Percentiles rank a stretch among this genome's conserved stretches.
Evolutionary conservation across 352 stramenopile genomes (phyloP).

Genomic region (Pythium coloratum): DNA sequence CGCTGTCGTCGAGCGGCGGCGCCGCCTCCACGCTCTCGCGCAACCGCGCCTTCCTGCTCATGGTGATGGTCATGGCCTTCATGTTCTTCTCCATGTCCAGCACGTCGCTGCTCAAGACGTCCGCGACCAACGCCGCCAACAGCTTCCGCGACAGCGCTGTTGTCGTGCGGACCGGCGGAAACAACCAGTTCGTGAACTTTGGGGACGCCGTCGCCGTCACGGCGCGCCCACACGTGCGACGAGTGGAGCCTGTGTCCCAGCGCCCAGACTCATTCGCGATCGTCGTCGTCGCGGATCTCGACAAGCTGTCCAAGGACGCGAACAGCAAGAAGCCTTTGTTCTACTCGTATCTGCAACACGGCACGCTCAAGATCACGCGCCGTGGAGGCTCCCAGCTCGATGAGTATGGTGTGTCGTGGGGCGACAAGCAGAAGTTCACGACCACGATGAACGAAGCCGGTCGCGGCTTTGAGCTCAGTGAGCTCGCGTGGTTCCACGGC

Average conservation of each 20-base stretch:
- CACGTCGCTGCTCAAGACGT: constrained; percentile 34
- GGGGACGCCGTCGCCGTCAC: constrained; percentile 15
- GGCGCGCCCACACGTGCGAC: constrained; percentile 12
- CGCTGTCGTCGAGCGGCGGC: constrained; percentile 32
- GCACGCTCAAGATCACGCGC: constrained; percentile 74
- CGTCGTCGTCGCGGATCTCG: constrained; percentile 95
- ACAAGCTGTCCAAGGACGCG: constrained; percentile 91
- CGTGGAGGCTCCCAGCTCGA: constrained; percentile 33
- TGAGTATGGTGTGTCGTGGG: constrained; percentile 66
- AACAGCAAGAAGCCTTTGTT: constrained; percentile 90
- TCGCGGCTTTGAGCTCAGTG: constrained; percentile 95
- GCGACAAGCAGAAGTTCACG: constrained; percentile 71
- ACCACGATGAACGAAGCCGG: constrained; percentile 93
- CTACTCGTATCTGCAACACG: constrained; percentile 90
- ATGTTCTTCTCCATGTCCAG: constrained; percentile 67
- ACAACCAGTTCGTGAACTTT: constrained; percentile 26
- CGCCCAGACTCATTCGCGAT: constrained; percentile 78
- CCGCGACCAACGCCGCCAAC: constrained; percentile 4
- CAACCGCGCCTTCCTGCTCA: constrained; percentile 46
- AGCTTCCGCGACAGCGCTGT: constrained; percentile 19
- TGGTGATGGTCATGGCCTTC: constrained; percentile 50
- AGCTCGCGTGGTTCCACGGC: constrained; percentile 89
- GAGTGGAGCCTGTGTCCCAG: constrained; percentile 6
- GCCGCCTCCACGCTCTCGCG: constrained; percentile 46
- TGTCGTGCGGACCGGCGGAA: constrained; percentile 15